phyloP scores from a whole-genome alignment of 345 rosid genomes.

The Moringa oleifera region DNA sequence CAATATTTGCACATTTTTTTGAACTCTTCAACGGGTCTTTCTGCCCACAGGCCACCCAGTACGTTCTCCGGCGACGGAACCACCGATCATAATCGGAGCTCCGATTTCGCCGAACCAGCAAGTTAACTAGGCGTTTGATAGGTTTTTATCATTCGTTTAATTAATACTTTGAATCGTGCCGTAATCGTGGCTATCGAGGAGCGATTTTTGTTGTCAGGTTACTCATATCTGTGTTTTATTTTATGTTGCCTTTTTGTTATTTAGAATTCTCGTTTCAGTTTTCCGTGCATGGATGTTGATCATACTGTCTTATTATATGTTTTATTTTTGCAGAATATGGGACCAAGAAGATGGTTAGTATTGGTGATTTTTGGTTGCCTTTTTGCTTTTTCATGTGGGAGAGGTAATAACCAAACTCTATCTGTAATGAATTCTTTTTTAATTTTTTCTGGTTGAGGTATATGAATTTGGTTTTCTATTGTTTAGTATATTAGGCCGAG shows the following conservation, averaged over 20 bases:
- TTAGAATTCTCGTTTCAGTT: not conserved
- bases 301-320: not conserved
- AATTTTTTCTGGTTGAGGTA: no score
- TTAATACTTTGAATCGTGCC: not conserved
- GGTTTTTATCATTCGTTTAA: not conserved
- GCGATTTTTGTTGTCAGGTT: not conserved
- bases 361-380: slow-evolving; percentile 27
- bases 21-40: not conserved
- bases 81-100: not conserved
- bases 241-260: not conserved
- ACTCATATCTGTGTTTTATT: no score
- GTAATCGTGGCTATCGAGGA: not conserved
- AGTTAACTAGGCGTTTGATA: not conserved
- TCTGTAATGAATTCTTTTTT: not conserved
- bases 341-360: slow-evolving; percentile 28
- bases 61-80: no score
- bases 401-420: slow-evolving; percentile 35
- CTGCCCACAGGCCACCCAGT: not conserved
- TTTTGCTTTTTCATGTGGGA: slow-evolving; percentile 27
- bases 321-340: slow-evolving; percentile 38
- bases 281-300: not conserved
- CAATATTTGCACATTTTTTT: not conserved
- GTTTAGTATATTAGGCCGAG: not conserved
- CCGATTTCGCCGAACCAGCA: not conserved
- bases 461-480: no score